Evolutionary conservation across 352 stramenopile genomes (phyloP).

Genomic region (Phytophthora citrophthora): DNA sequence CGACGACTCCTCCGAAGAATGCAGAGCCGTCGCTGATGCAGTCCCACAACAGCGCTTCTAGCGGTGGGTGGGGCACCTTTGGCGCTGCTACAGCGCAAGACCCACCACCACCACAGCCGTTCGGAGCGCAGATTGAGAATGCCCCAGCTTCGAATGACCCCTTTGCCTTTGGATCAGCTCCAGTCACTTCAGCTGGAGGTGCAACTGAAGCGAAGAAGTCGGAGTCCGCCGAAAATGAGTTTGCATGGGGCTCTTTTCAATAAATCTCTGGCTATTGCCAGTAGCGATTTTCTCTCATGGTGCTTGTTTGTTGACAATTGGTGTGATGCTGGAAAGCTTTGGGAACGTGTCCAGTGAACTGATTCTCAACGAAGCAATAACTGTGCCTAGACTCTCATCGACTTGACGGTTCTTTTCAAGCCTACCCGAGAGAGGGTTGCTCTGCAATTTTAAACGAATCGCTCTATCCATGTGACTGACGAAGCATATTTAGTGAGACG

Average conservation of each 20-base stretch:
- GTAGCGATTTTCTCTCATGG: too few relatives aligned
- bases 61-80: conserved; percentile 30
- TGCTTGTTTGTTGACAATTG: too few relatives aligned
- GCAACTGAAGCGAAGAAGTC: conserved; percentile 5
- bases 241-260: conserved; percentile 35
- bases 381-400: too few relatives aligned
- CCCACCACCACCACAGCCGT: conserved; percentile 17
- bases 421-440: too few relatives aligned
- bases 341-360: too few relatives aligned
- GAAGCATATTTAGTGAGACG: too few relatives aligned
- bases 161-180: conserved; percentile 19
- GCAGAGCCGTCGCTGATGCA: conserved; percentile 17
- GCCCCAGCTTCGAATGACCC: conserved; percentile 16
- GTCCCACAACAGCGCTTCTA: conserved; percentile 24
- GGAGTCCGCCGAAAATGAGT: conserved; percentile 20
- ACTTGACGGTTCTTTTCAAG: too few relatives aligned
- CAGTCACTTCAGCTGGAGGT: background rate
- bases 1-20: conserved; percentile 29
- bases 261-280: conserved; percentile 5
- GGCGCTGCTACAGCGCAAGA: conserved; percentile 17
- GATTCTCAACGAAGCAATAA: too few relatives aligned
- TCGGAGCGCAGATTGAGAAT: conserved; percentile 9
- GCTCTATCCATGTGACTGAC: too few relatives aligned
- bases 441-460: too few relatives aligned
- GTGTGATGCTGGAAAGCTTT: too few relatives aligned